Percentiles rank a stretch among this genome's conserved stretches.
These are phyloP conservation scores for Paramecium tetraurelia DNA, from an alignment of 73 alveolate species.

Conservation along the genomic window DNA sequence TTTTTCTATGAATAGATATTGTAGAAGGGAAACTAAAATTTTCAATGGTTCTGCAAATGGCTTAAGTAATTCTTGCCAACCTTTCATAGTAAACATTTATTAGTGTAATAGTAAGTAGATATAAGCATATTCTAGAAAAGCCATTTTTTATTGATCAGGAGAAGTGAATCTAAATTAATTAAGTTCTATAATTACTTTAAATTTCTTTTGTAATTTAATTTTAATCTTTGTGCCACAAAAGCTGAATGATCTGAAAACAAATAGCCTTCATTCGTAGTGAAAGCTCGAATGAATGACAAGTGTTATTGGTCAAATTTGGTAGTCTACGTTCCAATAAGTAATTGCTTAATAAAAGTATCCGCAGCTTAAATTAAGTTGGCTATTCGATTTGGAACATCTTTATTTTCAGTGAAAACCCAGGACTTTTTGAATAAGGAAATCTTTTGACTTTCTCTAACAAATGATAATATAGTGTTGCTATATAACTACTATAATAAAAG, in stretches of 20 bases:
- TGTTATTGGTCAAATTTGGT: not conserved
- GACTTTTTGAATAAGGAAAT: not conserved
- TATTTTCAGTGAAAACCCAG: not conserved
- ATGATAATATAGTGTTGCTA: not conserved
- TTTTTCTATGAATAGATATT: not conserved
- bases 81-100: not conserved
- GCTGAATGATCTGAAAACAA: not conserved
- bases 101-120: not conserved
- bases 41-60: not conserved
- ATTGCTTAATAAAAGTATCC: not conserved
- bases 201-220: not conserved
- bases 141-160: not conserved
- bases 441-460: not conserved
- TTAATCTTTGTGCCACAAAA: not conserved
- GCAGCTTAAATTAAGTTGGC: not conserved
- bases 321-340: not conserved
- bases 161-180: not conserved
- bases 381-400: not conserved
- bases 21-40: not conserved
- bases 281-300: not conserved
- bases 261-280: not conserved
- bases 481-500: not conserved
- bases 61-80: not conserved
- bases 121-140: not conserved
- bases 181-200: not conserved